Evolutionary conservation across 179 eudicot species (phyloP).

Genomic region (Patellifolia procumbens): DNA sequence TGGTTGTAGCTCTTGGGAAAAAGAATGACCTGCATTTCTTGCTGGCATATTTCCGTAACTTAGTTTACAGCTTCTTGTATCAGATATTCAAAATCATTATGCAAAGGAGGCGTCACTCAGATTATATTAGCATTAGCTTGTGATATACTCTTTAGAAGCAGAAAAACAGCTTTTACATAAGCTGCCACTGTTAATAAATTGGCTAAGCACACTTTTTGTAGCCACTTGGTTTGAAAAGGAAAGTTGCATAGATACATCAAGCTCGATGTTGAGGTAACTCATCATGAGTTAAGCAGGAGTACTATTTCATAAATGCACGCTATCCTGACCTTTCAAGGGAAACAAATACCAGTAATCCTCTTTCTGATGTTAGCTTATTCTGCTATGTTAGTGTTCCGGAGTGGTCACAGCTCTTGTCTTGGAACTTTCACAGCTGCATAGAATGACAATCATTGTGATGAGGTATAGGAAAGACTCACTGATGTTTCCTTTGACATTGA

Average conservation of each 20-base stretch:
- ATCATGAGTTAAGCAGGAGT: neutral
- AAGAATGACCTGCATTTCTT: neutral
- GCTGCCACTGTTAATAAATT: neutral
- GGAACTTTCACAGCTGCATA: neutral
- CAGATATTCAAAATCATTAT: too few relatives aligned
- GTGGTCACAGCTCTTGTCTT: neutral
- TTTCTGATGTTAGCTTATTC: neutral
- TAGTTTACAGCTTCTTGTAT: neutral
- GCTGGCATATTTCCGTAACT: neutral
- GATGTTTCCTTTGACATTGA: neutral
- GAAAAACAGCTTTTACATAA: neutral
- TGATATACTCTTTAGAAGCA: neutral
- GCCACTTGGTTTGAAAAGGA: neutral
- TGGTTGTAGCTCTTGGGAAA: neutral
- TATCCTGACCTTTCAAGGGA: neutral
- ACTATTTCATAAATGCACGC: neutral
- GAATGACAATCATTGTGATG: neutral
- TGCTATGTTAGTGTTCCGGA: slow-evolving; percentile 2
- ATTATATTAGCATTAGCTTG: neutral
- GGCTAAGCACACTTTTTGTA: neutral
- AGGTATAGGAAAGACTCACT: neutral
- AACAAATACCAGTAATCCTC: neutral
- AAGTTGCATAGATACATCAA: neutral
- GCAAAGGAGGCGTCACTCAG: neutral
- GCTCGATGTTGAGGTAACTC: neutral